phyloP scores from a whole-genome alignment of 805 yeast species.

The Teunomyces cretensis region DNA sequence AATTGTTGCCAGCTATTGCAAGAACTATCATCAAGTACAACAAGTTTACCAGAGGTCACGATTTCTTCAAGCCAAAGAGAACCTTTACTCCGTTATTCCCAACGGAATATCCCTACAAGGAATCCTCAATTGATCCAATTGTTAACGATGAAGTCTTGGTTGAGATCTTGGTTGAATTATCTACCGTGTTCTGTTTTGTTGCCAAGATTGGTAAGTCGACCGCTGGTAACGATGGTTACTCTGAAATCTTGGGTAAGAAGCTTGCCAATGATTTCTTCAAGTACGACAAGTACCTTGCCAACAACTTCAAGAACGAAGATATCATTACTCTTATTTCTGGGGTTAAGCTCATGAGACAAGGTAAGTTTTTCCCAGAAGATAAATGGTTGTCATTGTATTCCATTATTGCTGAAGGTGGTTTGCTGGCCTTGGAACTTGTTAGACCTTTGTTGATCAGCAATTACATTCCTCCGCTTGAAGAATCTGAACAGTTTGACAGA shows the following conservation, averaged over 20 bases:
- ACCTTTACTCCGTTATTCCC: constrained; percentile 73
- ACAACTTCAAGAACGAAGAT: constrained; percentile 44
- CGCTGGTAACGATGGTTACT: constrained; percentile 44
- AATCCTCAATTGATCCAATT: constrained; percentile 67
- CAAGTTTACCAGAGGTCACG: constrained; percentile 47
- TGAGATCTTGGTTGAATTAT: constrained; percentile 70
- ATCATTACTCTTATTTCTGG: constrained; percentile 45
- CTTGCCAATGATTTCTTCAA: constrained; percentile 39
- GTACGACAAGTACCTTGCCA: constrained; percentile 40
- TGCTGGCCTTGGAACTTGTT: constrained; percentile 53
- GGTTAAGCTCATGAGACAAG: constrained; percentile 50
- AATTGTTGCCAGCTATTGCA: constrained; percentile 55
- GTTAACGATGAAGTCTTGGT: constrained; percentile 68
- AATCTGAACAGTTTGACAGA: constrained; percentile 55
- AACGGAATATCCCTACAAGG: constrained; percentile 59
- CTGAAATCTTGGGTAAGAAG: constrained; percentile 34
- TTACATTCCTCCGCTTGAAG: constrained; percentile 52
- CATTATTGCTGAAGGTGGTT: constrained; percentile 53
- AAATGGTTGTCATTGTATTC: constrained; percentile 75
- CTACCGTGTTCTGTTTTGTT: constrained; percentile 57
- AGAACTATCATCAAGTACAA: constrained; percentile 52
- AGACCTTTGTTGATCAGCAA: constrained; percentile 48
- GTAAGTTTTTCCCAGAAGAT: constrained; percentile 61
- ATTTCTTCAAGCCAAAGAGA: constrained; percentile 56
- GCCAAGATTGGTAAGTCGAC: constrained; percentile 48